phyloP scores from a whole-genome alignment of 2,329 filamentous ascomycete genomes.

The Stemphylium lycopersici region DNA sequence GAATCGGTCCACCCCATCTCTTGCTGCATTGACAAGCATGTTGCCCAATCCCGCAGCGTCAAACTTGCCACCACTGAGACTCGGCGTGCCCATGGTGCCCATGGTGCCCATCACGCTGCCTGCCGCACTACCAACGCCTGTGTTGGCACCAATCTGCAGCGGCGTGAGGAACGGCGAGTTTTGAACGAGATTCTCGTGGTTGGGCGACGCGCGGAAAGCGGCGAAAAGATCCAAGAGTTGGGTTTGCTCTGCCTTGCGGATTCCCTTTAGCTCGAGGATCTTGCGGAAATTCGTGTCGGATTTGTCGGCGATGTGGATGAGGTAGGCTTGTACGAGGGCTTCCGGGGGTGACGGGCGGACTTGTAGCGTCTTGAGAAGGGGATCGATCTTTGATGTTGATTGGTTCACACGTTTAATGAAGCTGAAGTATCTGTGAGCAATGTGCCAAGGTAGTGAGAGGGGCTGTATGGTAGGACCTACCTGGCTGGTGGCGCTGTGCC shows the following conservation, averaged over 20 bases:
- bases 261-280: slow-evolving; percentile 92
- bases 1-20: slow-evolving; percentile 81
- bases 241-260: slow-evolving; percentile 78
- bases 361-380: slow-evolving; percentile 93
- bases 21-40: slow-evolving; percentile 83
- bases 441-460: not conserved
- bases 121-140: slow-evolving; percentile 48
- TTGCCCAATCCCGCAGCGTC: slow-evolving; percentile 84
- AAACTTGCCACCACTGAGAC: slow-evolving; percentile 60
- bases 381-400: slow-evolving; percentile 85
- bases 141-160: slow-evolving; percentile 39
- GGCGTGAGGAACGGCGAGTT: slow-evolving; percentile 47
- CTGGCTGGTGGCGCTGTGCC: slow-evolving; percentile 63
- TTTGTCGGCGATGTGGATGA: slow-evolving; percentile 94
- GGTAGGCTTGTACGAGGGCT: slow-evolving; percentile 93
- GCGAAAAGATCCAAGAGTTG: slow-evolving; percentile 90
- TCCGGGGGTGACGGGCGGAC: slow-evolving; percentile 90
- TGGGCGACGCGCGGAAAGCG: slow-evolving; percentile 72
- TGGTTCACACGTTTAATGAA: slow-evolving; percentile 87
- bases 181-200: slow-evolving; percentile 67
- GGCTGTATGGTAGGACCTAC: slow-evolving; percentile 35
- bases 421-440: slow-evolving; percentile 51
- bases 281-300: slow-evolving; percentile 96
- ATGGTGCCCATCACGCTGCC: slow-evolving; percentile 50
- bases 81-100: slow-evolving; percentile 44